Evolutionary conservation across 768 basidiomycete genomes (phyloP).

Genomic region (Rhizopogon vinicolor): DNA sequence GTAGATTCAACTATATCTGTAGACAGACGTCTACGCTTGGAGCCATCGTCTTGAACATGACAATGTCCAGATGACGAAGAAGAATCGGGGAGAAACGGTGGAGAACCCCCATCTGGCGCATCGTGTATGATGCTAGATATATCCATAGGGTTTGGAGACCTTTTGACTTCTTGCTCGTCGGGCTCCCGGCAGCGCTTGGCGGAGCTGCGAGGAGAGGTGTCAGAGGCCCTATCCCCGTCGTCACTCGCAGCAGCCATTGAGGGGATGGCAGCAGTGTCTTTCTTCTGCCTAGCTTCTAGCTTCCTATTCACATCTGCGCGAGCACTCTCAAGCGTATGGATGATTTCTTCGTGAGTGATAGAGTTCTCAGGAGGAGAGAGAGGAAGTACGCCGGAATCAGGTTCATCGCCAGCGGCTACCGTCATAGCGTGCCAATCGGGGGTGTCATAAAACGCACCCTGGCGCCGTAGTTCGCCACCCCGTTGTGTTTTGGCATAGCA

Average conservation of each 20-base stretch:
- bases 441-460: constrained; percentile 2
- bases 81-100: background rate
- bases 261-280: background rate
- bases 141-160: background rate
- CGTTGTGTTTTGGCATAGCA: background rate
- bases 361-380: background rate
- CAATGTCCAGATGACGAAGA: background rate
- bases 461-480: background rate
- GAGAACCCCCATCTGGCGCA: background rate
- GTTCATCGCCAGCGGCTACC: background rate
- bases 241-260: background rate
- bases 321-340: background rate
- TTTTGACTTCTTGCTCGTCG: background rate
- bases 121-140: background rate
- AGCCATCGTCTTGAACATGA: background rate
- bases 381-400: background rate
- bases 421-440: constrained; percentile 1
- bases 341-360: background rate
- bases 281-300: background rate
- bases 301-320: background rate
- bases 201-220: background rate
- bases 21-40: background rate
- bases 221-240: background rate
- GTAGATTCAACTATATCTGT: background rate
- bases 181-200: background rate